phyloP scores from a whole-genome alignment of 73 alveolate species.

The Paramecium octaurelia region DNA sequence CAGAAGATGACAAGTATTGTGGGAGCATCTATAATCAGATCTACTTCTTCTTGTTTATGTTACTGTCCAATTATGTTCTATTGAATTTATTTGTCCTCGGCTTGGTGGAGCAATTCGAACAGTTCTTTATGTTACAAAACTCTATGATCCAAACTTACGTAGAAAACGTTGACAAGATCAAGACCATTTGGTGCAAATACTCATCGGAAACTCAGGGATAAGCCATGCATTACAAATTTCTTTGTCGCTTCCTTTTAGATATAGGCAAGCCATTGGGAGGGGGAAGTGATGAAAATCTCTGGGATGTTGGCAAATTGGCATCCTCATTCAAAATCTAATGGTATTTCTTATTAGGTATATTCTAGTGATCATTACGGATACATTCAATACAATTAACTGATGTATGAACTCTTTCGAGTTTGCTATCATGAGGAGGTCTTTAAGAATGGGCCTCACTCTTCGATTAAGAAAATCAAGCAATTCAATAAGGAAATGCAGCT shows the following conservation, averaged over 20 bases:
- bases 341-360: not conserved
- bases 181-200: constrained; percentile 39
- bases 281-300: not conserved
- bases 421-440: not conserved
- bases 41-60: not conserved
- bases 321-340: not conserved
- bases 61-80: constrained; percentile 1
- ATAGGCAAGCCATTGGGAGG: constrained; percentile 8
- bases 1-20: not conserved
- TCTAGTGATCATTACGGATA: constrained; percentile 21
- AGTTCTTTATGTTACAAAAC: not conserved
- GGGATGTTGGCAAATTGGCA: constrained; percentile 43
- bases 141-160: constrained; percentile 3
- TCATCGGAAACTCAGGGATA: constrained; percentile 11
- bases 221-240: constrained; percentile 11
- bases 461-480: not conserved
- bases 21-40: not conserved
- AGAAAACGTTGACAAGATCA: constrained; percentile 12
- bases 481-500: constrained; percentile 19
- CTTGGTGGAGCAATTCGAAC: constrained; percentile 3
- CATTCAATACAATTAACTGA: not conserved
- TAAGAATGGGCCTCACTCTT: not conserved
- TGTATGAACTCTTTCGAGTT: constrained; percentile 27
- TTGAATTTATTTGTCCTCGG: constrained; percentile 39
- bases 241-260: not conserved